Evolutionary conservation across 2,329 filamentous ascomycete genomes (phyloP).

Genomic region (Alternaria ethzedia): DNA sequence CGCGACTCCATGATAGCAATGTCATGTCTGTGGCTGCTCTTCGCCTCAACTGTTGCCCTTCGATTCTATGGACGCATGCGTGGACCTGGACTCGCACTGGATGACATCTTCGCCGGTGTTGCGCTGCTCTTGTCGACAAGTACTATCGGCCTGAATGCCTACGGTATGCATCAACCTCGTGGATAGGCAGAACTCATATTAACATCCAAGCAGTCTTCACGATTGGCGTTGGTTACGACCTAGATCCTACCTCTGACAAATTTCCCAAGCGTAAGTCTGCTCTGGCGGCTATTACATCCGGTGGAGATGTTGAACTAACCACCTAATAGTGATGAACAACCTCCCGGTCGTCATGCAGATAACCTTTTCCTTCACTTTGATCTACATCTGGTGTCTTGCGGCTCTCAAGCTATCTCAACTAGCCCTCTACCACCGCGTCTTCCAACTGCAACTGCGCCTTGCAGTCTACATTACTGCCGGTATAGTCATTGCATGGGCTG

Average conservation of each 20-base stretch:
- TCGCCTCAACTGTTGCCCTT: constrained; percentile 16
- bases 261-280: constrained; percentile 20
- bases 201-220: constrained; percentile 16
- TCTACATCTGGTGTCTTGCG: constrained; percentile 29
- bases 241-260: constrained; percentile 13
- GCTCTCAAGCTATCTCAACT: constrained; percentile 29
- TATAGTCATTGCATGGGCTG: constrained; percentile 25
- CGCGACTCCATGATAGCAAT: constrained; percentile 29
- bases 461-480: constrained; percentile 21
- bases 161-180: constrained; percentile 1
- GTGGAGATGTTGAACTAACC: not conserved
- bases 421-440: constrained; percentile 26
- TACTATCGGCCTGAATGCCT: constrained; percentile 26
- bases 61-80: constrained; percentile 20
- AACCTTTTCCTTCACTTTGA: constrained; percentile 28
- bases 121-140: constrained; percentile 23
- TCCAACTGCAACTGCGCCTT: constrained; percentile 15
- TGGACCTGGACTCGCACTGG: constrained; percentile 25
- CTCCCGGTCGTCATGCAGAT: constrained; percentile 30
- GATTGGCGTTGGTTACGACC: constrained; percentile 25
- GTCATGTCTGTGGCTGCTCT: constrained; percentile 24
- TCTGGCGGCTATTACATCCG: too few species aligned
- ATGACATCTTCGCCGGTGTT: constrained; percentile 22
- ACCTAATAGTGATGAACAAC: constrained; percentile 19
- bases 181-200: not conserved